Evolutionary conservation across 208 protist species (phyloP).

Genomic region (Vickermania ingenoplastis): DNA sequence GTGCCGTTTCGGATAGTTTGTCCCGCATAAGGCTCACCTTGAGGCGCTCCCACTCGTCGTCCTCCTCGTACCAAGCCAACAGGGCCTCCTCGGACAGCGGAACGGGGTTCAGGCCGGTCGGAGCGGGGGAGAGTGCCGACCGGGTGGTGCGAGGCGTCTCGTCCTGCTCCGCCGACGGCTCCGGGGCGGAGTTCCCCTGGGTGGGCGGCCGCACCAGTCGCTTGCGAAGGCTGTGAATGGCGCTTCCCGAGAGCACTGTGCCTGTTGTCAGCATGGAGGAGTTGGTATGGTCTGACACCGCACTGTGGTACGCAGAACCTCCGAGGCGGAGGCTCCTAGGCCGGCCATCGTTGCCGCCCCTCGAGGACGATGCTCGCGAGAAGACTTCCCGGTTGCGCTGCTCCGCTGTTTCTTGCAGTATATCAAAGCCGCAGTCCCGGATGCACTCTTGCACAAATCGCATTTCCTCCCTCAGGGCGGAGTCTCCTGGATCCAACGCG

Average conservation of each 20-base stretch:
- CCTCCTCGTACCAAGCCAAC: conserved; percentile 22
- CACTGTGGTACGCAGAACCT: not conserved
- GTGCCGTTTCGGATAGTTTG: not conserved
- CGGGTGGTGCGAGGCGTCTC: not conserved
- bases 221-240: conserved; percentile 27
- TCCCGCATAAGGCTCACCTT: conserved; percentile 18
- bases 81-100: conserved; percentile 3
- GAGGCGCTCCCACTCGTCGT: conserved; percentile 57
- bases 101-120: not conserved
- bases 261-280: conserved; percentile 33
- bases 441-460: conserved; percentile 64
- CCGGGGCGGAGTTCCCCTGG: too few species aligned
- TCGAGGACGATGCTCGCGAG: conserved; percentile 55
- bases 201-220: conserved; percentile 9
- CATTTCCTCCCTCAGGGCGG: conserved; percentile 52
- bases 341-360: conserved; percentile 25
- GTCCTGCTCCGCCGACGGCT: not conserved
- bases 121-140: not conserved
- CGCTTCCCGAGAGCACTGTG: conserved; percentile 27
- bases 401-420: conserved; percentile 34
- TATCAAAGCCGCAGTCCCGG: conserved; percentile 41
- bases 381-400: conserved; percentile 32
- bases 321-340: not conserved
- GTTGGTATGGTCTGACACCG: conserved; percentile 1
- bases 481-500: conserved; percentile 56